Conservation (phyloP, 2,329 filamentous ascomycete genomes). For the Cytospora schulzeri region DNA sequence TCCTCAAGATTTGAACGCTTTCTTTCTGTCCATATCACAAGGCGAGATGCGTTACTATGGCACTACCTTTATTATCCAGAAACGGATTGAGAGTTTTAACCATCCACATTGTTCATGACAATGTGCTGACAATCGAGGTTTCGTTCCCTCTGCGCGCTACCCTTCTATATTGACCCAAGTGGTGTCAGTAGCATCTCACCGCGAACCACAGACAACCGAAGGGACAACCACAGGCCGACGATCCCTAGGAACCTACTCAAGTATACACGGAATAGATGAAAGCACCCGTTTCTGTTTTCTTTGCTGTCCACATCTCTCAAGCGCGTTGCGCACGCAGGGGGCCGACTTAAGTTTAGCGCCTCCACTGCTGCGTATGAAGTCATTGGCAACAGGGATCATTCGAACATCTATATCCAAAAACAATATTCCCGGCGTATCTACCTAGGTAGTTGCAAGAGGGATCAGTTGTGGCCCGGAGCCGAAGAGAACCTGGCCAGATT, state of each 20-base stretch:
- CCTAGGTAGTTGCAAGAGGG: no score
- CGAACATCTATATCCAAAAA: not conserved
- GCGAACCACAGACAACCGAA: no score
- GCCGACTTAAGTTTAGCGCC: no score
- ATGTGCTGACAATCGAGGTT: not conserved
- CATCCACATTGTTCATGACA: not conserved
- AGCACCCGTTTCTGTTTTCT: no score
- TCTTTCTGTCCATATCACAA: not conserved
- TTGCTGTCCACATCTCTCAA: no score
- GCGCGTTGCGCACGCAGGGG: no score
- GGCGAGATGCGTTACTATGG: not conserved
- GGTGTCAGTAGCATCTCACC: no score
- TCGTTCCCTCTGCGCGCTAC: not conserved
- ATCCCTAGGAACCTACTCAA: no score
- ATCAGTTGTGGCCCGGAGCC: not conserved
- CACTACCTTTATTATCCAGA: not conserved
- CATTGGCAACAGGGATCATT: no score
- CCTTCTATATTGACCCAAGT: not conserved
- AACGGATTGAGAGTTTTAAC: not conserved
- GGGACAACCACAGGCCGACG: no score
- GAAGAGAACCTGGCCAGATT: not conserved
- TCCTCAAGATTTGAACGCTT: constrained; percentile 40
- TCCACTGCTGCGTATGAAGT: no score
- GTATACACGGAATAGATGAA: no score
- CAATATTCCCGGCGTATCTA: not conserved